A percentile compares a stretch with the other conserved stretches of the same genome.
phyloP scores from a whole-genome alignment of 257 asterid genomes.

The Craterostigma plantagineum region DNA sequence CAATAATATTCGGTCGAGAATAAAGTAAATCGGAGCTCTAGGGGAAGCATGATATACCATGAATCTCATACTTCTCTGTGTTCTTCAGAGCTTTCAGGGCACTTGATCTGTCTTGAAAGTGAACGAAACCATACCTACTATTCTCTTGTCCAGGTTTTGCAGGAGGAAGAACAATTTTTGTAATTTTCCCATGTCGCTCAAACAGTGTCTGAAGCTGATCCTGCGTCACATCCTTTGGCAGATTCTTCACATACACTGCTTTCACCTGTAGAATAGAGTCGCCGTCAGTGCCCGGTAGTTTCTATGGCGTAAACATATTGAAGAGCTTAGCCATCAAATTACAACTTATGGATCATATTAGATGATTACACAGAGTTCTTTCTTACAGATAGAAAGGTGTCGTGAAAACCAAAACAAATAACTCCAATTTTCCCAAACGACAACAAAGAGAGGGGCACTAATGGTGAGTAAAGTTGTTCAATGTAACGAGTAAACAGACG shows the following conservation, averaged over 20 bases:
- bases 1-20: background rate
- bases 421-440: too few relatives aligned
- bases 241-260: slow-evolving; percentile 89
- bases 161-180: slow-evolving; percentile 86
- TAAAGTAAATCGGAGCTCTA: background rate
- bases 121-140: slow-evolving; percentile 92
- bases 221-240: slow-evolving; percentile 69
- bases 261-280: slow-evolving; percentile 37
- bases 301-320: background rate
- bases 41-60: slow-evolving; percentile 29
- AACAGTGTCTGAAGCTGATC: slow-evolving; percentile 68
- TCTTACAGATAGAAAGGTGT: too few relatives aligned
- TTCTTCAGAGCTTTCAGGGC: slow-evolving; percentile 87
- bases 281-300: slow-evolving; percentile 1
- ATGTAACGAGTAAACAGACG: background rate
- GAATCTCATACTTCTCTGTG: slow-evolving; percentile 77
- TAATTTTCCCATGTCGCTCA: slow-evolving; percentile 78
- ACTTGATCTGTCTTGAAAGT: slow-evolving; percentile 73
- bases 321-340: too few relatives aligned
- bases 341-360: too few relatives aligned
- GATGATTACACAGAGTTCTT: too few relatives aligned
- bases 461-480: background rate
- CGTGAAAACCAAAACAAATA: too few relatives aligned
- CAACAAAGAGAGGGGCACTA: too few relatives aligned
- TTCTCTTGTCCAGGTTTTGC: slow-evolving; percentile 91